Evolutionary conservation across 2,329 filamentous ascomycete genomes (phyloP).

Genomic region (Fusarium compactum): DNA sequence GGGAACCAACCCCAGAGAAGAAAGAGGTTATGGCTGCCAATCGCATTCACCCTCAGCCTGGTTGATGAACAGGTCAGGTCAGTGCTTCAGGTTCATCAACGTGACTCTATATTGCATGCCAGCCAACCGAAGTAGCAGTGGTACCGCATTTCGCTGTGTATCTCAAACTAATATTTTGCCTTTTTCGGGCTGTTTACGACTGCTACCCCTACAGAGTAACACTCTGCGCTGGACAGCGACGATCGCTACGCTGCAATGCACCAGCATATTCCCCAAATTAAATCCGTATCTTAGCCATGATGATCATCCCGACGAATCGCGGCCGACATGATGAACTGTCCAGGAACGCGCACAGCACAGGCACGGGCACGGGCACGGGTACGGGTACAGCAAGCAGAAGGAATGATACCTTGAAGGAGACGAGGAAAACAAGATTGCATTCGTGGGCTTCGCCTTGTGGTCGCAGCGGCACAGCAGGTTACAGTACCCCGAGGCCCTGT

Average conservation of each 20-base stretch:
- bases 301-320: slow-evolving; percentile 18
- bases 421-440: slow-evolving; percentile 30
- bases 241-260: slow-evolving; percentile 11
- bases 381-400: slow-evolving; percentile 17
- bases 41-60: slow-evolving; percentile 6
- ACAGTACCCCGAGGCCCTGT: slow-evolving; percentile 35
- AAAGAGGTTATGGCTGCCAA: slow-evolving; percentile 29
- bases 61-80: slow-evolving; percentile 1
- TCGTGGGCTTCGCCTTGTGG: slow-evolving; percentile 11
- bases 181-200: neutral
- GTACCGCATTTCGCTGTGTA: slow-evolving; percentile 27
- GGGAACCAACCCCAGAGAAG: slow-evolving; percentile 34
- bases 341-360: slow-evolving; percentile 2
- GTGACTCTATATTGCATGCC: slow-evolving; percentile 11
- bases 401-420: neutral
- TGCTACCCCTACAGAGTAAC: slow-evolving; percentile 7
- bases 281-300: slow-evolving; percentile 5
- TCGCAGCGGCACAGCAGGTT: slow-evolving; percentile 36
- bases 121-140: slow-evolving; percentile 20
- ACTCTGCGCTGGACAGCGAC: slow-evolving; percentile 26
- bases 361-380: neutral
- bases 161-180: neutral
- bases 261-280: slow-evolving; percentile 27
- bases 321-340: slow-evolving; percentile 2
- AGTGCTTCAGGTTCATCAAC: slow-evolving; percentile 5